Percentiles rank a stretch among this genome's conserved stretches.
Evolutionary conservation across 2,329 filamentous ascomycete species (phyloP).

Genomic region (Reticulascus tulasneorum): DNA sequence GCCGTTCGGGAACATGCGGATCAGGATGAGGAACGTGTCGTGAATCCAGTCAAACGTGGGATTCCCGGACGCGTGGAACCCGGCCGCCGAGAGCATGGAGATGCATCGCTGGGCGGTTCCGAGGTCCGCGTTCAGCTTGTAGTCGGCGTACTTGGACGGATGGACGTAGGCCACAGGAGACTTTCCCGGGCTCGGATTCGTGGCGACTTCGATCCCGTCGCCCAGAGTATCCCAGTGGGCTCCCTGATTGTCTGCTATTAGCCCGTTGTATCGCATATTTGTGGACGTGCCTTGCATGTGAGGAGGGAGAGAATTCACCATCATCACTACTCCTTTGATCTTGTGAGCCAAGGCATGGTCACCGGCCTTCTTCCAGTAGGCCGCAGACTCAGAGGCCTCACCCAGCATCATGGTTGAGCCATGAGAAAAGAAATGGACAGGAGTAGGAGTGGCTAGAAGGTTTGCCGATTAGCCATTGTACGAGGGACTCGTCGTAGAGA

Average conservation of each 20-base stretch:
- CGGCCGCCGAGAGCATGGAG: slow-evolving; percentile 41
- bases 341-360: slow-evolving; percentile 56
- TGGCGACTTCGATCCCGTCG: slow-evolving; percentile 56
- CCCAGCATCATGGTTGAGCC: slow-evolving; percentile 71
- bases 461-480: no score
- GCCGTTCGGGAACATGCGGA: slow-evolving; percentile 63
- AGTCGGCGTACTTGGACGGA: slow-evolving; percentile 60
- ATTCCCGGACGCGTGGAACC: slow-evolving; percentile 52
- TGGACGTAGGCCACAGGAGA: slow-evolving; percentile 64
- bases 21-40: slow-evolving; percentile 65
- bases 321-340: slow-evolving; percentile 62
- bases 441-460: no score
- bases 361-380: slow-evolving; percentile 63
- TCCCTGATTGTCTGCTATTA: slow-evolving; percentile 35
- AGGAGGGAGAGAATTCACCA: slow-evolving; percentile 39
- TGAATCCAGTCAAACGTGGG: slow-evolving; percentile 66
- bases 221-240: slow-evolving; percentile 62
- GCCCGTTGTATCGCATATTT: slow-evolving; percentile 3
- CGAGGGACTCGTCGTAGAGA: no score
- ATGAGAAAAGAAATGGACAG: slow-evolving; percentile 66
- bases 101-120: slow-evolving; percentile 46
- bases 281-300: no score
- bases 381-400: slow-evolving; percentile 56
- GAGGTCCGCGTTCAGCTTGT: slow-evolving; percentile 58
- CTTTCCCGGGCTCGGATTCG: slow-evolving; percentile 56